A percentile compares a stretch with the other conserved stretches of the same genome.
phyloP scores from a whole-genome alignment of 192 early-diverging fungal genomes.

The Allomyces arbusculus region DNA sequence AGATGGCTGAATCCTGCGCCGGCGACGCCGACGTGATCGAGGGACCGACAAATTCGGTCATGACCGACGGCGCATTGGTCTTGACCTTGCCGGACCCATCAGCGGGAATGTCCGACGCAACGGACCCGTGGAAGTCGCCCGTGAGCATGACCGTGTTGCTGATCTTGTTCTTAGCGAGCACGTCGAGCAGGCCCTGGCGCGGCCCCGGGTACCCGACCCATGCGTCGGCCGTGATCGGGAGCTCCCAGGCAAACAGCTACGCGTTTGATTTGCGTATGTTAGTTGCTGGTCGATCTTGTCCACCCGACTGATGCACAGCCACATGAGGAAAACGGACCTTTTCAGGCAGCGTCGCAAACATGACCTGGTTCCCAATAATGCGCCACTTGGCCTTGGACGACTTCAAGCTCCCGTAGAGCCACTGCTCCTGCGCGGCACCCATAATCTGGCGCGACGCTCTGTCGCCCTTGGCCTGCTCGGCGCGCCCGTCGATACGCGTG shows the following conservation, averaged over 20 bases:
- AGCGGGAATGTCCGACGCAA: not conserved
- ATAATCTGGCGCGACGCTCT: constrained; percentile 6
- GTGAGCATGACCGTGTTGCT: constrained; percentile 10
- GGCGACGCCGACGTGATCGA: constrained; percentile 9
- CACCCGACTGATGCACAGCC: too few species aligned
- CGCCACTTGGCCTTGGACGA: constrained; percentile 12
- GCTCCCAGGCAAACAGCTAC: too few species aligned
- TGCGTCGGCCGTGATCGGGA: not conserved
- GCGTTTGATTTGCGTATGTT: too few species aligned
- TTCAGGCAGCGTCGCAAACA: constrained; percentile 7
- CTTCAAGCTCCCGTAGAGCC: constrained; percentile 11
- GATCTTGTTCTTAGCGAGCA: constrained; percentile 7
- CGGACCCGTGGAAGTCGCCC: not conserved
- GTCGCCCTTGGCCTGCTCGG: constrained; percentile 1
- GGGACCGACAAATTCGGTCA: constrained; percentile 17
- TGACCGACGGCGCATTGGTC: constrained; percentile 6
- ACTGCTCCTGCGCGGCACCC: constrained; percentile 13
- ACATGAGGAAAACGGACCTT: not conserved
- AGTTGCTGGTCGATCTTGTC: too few species aligned
- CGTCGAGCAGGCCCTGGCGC: constrained; percentile 10
- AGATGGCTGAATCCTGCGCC: constrained; percentile 1
- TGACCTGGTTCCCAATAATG: constrained; percentile 19
- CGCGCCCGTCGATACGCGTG: constrained; percentile 16
- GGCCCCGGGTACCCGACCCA: constrained; percentile 12
- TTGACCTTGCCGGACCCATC: constrained; percentile 3